phyloP scores from a whole-genome alignment of 2,329 filamentous ascomycete species.

The Botryotinia calthae region DNA sequence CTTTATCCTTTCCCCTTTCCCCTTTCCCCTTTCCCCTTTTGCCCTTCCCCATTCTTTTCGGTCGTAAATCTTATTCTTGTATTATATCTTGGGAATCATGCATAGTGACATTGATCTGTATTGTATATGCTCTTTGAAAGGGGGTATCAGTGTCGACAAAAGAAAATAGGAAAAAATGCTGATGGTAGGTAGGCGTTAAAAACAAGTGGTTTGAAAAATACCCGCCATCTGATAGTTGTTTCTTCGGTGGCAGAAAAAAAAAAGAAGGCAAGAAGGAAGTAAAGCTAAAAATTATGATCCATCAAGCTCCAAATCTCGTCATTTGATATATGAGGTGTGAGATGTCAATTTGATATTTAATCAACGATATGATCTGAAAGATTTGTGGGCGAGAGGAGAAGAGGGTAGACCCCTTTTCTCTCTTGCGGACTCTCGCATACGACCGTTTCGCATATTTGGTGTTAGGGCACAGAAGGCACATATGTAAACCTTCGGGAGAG shows the following conservation, averaged over 20 bases:
- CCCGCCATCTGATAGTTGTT: background rate
- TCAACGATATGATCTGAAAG: constrained; percentile 46
- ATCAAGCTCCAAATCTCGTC: background rate
- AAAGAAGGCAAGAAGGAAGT: background rate
- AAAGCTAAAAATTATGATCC: background rate
- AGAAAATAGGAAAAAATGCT: background rate
- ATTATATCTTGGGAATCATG: constrained; percentile 7
- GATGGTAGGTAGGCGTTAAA: background rate
- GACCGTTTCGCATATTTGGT: constrained; percentile 51
- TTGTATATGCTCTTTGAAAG: constrained; percentile 12
- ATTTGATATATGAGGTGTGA: background rate
- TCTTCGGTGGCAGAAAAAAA: background rate
- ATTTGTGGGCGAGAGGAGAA: constrained; percentile 46
- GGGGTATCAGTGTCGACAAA: constrained; percentile 14
- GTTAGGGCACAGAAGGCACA: constrained; percentile 63
- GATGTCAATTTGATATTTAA: background rate
- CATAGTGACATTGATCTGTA: constrained; percentile 9
- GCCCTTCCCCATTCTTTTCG: background rate
- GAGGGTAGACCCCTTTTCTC: constrained; percentile 30
- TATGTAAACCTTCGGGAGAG: constrained; percentile 60
- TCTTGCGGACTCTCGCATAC: constrained; percentile 43
- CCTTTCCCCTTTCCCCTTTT: too few species aligned
- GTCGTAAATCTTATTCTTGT: constrained; percentile 13
- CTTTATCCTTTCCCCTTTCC: background rate
- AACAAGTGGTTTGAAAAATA: background rate